A percentile compares a stretch with the other conserved stretches of the same genome.
phyloP scores from a whole-genome alignment of 305 asterid species.

The Fraxinus greggii region DNA sequence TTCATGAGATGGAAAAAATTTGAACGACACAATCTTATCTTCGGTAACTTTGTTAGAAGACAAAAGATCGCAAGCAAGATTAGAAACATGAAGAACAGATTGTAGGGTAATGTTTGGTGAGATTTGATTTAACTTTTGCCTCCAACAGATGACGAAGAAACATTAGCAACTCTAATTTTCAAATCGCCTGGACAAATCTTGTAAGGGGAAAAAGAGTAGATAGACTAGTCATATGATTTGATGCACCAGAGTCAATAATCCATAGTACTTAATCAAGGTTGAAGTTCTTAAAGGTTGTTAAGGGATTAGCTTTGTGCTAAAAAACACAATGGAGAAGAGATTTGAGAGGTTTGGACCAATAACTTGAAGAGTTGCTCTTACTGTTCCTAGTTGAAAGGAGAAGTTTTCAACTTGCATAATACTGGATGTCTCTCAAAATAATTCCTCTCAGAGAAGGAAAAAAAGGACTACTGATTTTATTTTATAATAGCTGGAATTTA shows the following conservation, averaged over 20 bases:
- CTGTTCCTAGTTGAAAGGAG: background rate
- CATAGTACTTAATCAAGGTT: background rate
- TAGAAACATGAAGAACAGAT: background rate
- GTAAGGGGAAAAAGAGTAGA: background rate
- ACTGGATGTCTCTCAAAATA: background rate
- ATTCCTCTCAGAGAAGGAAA: background rate
- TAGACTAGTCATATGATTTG: background rate
- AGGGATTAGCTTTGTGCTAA: background rate
- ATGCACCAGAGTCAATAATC: background rate
- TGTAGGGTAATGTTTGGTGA: background rate
- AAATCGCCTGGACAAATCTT: background rate
- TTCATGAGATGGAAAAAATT: background rate
- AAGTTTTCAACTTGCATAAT: background rate
- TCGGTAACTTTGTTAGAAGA: background rate
- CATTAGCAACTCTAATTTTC: background rate
- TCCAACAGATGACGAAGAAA: background rate
- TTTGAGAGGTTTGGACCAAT: background rate
- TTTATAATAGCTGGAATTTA: background rate
- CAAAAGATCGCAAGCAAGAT: background rate
- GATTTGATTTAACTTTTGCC: background rate
- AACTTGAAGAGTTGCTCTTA: background rate
- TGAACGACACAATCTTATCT: background rate
- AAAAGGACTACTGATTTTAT: background rate
- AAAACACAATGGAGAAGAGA: background rate
- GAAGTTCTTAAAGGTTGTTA: background rate